Conservation (phyloP, 352 stramenopile genomes). For the Phytophthora citricola region DNA sequence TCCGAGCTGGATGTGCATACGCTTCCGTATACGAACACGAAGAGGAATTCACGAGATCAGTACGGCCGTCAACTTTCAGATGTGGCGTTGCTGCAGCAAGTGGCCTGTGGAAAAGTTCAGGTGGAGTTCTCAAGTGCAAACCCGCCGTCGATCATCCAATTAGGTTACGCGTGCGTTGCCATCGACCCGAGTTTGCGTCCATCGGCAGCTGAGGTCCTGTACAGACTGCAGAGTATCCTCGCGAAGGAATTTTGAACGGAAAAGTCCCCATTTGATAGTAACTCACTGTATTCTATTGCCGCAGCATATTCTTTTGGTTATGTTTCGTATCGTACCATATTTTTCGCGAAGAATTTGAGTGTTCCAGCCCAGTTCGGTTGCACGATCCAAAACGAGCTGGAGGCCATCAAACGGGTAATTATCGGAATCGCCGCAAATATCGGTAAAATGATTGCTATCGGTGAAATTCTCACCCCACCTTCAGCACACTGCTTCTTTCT, state of each 20-base stretch:
- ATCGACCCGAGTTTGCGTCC: slow-evolving; percentile 24
- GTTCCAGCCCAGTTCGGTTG: too few relatives aligned
- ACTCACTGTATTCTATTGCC: too few relatives aligned
- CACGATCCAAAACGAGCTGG: too few relatives aligned
- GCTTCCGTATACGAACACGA: slow-evolving; percentile 32
- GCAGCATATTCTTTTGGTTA: too few relatives aligned
- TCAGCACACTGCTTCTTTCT: too few relatives aligned
- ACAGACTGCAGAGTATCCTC: slow-evolving; percentile 24
- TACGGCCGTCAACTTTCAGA: slow-evolving; percentile 19
- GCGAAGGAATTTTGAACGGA: slow-evolving; percentile 7
- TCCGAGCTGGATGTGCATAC: slow-evolving; percentile 33
- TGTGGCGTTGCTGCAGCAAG: slow-evolving; percentile 20
- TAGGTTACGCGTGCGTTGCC: slow-evolving; percentile 23
- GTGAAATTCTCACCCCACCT: too few relatives aligned
- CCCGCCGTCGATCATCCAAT: slow-evolving; percentile 11
- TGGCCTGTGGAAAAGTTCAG: slow-evolving; percentile 21
- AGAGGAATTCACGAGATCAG: slow-evolving; percentile 9
- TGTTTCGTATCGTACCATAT: too few relatives aligned
- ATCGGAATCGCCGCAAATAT: too few relatives aligned
- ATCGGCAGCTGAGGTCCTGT: slow-evolving; percentile 31
- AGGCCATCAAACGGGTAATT: too few relatives aligned
- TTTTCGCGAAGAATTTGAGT: too few relatives aligned
- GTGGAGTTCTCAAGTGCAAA: slow-evolving; percentile 30
- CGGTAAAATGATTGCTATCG: too few relatives aligned
- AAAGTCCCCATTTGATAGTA: too few relatives aligned